phyloP scores from a whole-genome alignment of 1,284 basidiomycete genomes.

The Mycosarcoma mackinlayi region DNA sequence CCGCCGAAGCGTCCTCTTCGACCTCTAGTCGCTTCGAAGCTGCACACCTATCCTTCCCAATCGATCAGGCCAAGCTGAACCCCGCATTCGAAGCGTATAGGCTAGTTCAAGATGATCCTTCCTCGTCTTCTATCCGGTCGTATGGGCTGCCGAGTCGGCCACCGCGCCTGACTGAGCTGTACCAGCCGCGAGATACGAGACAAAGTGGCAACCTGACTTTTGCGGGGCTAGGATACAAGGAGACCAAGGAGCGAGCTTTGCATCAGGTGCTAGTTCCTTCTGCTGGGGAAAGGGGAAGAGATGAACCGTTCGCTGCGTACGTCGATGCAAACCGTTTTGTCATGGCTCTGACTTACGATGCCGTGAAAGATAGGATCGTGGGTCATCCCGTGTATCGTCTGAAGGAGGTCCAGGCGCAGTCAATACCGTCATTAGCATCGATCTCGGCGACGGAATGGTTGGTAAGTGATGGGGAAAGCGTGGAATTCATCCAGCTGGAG shows the following conservation, averaged over 20 bases:
- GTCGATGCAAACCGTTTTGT: conserved; percentile 40
- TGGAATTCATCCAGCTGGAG: conserved; percentile 12
- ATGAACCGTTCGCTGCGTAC: conserved; percentile 45
- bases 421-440: conserved; percentile 28
- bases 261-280: conserved; percentile 35
- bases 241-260: conserved; percentile 45
- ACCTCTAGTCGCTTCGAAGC: neutral
- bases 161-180: conserved; percentile 24
- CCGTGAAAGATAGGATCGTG: conserved; percentile 9
- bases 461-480: conserved; percentile 3
- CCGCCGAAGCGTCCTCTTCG: neutral
- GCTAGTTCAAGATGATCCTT: conserved; percentile 35
- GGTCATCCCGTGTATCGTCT: conserved; percentile 34
- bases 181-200: conserved; percentile 3
- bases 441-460: conserved; percentile 32
- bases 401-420: neutral
- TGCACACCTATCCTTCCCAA: conserved; percentile 7
- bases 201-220: conserved; percentile 16
- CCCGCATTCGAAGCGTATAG: conserved; percentile 50
- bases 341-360: conserved; percentile 25
- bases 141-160: conserved; percentile 29
- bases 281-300: neutral
- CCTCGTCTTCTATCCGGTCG: conserved; percentile 1
- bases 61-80: conserved; percentile 30
- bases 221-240: conserved; percentile 35